phyloP scores from a whole-genome alignment of 1,284 basidiomycete genomes.

The Pisolithus thermaeus region DNA sequence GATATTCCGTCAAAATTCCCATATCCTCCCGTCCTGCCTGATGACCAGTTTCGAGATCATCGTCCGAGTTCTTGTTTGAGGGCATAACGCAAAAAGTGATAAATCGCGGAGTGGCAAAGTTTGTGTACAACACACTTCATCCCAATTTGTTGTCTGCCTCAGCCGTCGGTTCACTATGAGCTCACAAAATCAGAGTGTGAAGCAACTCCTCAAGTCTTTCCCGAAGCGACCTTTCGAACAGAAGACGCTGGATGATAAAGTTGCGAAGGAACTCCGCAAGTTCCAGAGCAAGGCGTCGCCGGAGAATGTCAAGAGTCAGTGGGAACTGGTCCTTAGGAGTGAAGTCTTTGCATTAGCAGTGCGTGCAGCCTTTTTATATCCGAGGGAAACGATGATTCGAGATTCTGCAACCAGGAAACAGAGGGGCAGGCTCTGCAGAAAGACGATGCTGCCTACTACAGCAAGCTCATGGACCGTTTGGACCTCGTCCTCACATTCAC shows the following conservation, averaged over 20 bases:
- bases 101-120: slow-evolving; percentile 17
- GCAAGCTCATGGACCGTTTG: slow-evolving; percentile 52
- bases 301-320: slow-evolving; percentile 60
- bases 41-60: slow-evolving; percentile 1
- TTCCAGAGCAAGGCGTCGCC: slow-evolving; percentile 38
- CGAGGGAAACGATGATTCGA: neutral
- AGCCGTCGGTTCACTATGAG: slow-evolving; percentile 11
- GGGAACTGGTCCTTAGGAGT: slow-evolving; percentile 66
- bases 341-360: slow-evolving; percentile 68
- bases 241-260: slow-evolving; percentile 42
- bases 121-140: neutral
- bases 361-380: slow-evolving; percentile 24
- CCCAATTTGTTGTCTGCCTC: neutral
- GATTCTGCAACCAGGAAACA: slow-evolving; percentile 37
- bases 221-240: slow-evolving; percentile 45
- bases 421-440: slow-evolving; percentile 55
- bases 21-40: slow-evolving; percentile 28
- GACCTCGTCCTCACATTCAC: slow-evolving; percentile 70
- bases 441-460: slow-evolving; percentile 50
- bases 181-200: slow-evolving; percentile 28
- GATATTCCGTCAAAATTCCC: slow-evolving; percentile 21
- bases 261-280: slow-evolving; percentile 41
- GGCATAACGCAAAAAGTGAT: slow-evolving; percentile 19
- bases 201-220: slow-evolving; percentile 45
- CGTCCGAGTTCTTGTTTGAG: slow-evolving; percentile 7